Percentiles rank a stretch among this genome's conserved stretches.
Evolutionary conservation across 164 flowering plant genomes (phyloP).

Genomic region (Vitis amurensis): DNA sequence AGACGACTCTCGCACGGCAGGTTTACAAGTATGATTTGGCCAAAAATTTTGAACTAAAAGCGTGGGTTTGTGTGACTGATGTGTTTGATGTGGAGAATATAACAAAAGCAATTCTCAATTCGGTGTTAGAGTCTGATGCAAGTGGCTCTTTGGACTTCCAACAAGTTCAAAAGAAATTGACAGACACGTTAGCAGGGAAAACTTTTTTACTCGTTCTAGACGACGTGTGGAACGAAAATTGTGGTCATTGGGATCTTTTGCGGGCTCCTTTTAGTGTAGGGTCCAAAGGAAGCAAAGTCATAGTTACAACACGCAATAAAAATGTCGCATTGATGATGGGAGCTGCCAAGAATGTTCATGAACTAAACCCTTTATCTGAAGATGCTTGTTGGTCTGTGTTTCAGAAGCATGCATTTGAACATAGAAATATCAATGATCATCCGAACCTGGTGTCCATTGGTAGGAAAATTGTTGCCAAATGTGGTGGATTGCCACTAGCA

Average conservation of each 20-base stretch:
- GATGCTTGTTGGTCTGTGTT: no score
- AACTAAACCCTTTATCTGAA: no score
- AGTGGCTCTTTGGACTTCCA: no score
- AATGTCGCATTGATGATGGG: no score
- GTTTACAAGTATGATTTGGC: background rate
- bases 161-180: background rate
- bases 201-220: slow-evolving; percentile 11
- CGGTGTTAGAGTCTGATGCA: background rate
- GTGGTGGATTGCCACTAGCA: no score
- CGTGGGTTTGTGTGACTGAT: slow-evolving; percentile 9
- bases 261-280: slow-evolving; percentile 1
- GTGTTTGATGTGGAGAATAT: background rate
- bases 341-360: no score
- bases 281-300: slow-evolving; percentile 8
- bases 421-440: no score
- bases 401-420: no score
- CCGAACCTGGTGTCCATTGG: no score
- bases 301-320: no score
- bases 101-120: background rate
- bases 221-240: slow-evolving; percentile 9
- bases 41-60: background rate
- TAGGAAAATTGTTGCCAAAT: no score
- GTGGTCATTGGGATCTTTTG: slow-evolving; percentile 1
- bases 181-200: background rate
- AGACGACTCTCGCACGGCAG: no score